Conservation (phyloP, 2,329 filamentous ascomycete genomes). For the Eutypella sp. region DNA sequence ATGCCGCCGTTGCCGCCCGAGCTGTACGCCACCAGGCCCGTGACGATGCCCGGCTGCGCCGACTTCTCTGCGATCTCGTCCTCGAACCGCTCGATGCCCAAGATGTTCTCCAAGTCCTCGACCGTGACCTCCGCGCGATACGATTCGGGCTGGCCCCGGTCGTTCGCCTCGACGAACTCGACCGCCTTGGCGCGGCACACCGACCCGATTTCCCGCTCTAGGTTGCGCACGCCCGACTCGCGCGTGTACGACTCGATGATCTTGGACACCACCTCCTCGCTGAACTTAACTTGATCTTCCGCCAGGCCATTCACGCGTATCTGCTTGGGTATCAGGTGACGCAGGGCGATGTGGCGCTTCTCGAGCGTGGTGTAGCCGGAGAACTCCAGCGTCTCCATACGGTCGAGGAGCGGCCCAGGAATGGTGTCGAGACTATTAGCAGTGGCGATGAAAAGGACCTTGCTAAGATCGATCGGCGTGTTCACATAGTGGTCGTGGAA, state of each 20-base stretch:
- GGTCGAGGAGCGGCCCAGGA: conserved; percentile 84
- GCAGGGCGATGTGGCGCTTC: conserved; percentile 89
- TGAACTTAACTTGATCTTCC: conserved; percentile 69
- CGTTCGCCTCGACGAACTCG: conserved; percentile 85
- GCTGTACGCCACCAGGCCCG: conserved; percentile 90
- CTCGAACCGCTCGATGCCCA: conserved; percentile 90
- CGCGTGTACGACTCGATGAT: conserved; percentile 96
- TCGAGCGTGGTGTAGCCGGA: conserved; percentile 96
- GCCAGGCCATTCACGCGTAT: conserved; percentile 82
- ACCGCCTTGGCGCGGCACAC: conserved; percentile 95
- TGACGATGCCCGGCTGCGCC: conserved; percentile 84
- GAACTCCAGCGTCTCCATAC: conserved; percentile 93
- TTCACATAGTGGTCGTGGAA: conserved; percentile 97
- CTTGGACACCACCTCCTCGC: conserved; percentile 82
- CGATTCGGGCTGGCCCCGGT: conserved; percentile 58
- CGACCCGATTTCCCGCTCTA: conserved; percentile 91
- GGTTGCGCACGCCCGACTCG: conserved; percentile 90
- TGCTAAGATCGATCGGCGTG: conserved; percentile 91
- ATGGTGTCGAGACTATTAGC: conserved; percentile 95
- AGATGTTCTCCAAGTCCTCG: conserved; percentile 80
- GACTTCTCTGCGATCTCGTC: conserved; percentile 91
- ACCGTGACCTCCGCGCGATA: conserved; percentile 73
- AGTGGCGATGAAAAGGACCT: conserved; percentile 95
- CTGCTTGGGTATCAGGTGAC: conserved; percentile 95
- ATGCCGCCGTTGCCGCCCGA: conserved; percentile 92